Conservation (phyloP, 148 eudicot species). For the Heliosperma pusillum region DNA sequence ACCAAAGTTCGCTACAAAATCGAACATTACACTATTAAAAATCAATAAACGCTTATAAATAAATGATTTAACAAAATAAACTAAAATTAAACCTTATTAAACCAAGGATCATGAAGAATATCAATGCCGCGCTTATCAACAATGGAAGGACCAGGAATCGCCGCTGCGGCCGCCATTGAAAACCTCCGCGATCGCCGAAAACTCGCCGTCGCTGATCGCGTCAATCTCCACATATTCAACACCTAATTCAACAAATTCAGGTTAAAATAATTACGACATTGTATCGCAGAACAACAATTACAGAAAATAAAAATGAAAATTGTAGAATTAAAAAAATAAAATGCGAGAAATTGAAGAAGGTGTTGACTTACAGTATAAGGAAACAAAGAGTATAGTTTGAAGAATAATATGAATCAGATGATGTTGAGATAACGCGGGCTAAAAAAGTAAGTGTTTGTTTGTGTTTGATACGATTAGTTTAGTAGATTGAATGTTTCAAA, state of each 20-base stretch:
- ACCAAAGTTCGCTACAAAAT: neutral
- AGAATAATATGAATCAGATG: neutral
- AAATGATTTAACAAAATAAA: neutral
- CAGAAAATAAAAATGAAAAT: neutral
- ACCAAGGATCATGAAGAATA: slow-evolving; percentile 99
- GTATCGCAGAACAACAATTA: neutral
- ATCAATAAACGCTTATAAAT: too few species aligned
- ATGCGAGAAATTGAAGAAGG: neutral
- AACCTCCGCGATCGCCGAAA: slow-evolving; percentile 56
- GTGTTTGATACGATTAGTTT: neutral
- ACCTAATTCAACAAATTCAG: neutral
- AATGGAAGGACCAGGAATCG: slow-evolving; percentile 77
- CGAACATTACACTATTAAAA: neutral
- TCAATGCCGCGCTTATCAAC: slow-evolving; percentile 96
- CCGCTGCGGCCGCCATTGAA: slow-evolving; percentile 54
- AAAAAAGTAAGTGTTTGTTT: neutral
- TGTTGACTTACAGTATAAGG: neutral
- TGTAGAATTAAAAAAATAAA: neutral
- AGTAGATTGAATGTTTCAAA: neutral
- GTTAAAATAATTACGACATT: neutral
- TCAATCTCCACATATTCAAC: slow-evolving; percentile 53
- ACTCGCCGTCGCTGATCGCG: slow-evolving; percentile 58
- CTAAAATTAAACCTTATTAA: slow-evolving; percentile 59
- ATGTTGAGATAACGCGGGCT: neutral
- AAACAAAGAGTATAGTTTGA: neutral